Evolutionary conservation across 169 alveolate genomes (phyloP), one percentile per base, ranked within the genome.

Genomic region (Babesia divergens): DNA sequence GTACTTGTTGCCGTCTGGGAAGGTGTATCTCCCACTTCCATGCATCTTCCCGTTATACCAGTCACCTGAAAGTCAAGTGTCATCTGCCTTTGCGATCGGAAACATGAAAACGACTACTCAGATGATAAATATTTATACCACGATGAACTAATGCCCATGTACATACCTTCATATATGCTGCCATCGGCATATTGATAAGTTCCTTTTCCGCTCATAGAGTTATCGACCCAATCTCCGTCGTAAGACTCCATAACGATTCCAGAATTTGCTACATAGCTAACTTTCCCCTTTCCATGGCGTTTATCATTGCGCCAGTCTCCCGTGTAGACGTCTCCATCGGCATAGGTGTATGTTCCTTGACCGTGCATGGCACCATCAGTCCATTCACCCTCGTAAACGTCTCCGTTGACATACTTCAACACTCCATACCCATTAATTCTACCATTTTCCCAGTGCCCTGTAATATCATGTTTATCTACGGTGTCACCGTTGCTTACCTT

Each of bases 341-440:
- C 94, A 81, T 95, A 95, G 43, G 87, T 80, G 88, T 95, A 95
- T 32, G 94, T 91, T 2, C 98, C 98, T 26, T 91, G 83, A 14
- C 98, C 98, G 71, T 94, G 95, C 95, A 95, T 95, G 75, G 90
- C 84, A n/a, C 97, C 98, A 42, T 94, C 97, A 11, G 58, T 84
- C 98, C 98, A 96, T 47, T 95, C 97, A 11, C 99, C 99, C 58
- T 94, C 98, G 82, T 95, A 95, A 34, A 90, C 90, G 69, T 95
- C 98, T 2, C 98, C 98, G 82, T 96, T 96, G 42, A 87, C 80
- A 72, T 91, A 94, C 54, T 87, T 92, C 83, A 95, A 83, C 52
- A 84, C 91, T 37, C 98, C 98, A 74, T 81, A 86, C 3, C 98
- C 98, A 70, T 91, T 91, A 44, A 94, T 93, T 58, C 94, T 89